phyloP scores from a whole-genome alignment of 768 basidiomycete species.

The Pulveroboletus sp. region DNA sequence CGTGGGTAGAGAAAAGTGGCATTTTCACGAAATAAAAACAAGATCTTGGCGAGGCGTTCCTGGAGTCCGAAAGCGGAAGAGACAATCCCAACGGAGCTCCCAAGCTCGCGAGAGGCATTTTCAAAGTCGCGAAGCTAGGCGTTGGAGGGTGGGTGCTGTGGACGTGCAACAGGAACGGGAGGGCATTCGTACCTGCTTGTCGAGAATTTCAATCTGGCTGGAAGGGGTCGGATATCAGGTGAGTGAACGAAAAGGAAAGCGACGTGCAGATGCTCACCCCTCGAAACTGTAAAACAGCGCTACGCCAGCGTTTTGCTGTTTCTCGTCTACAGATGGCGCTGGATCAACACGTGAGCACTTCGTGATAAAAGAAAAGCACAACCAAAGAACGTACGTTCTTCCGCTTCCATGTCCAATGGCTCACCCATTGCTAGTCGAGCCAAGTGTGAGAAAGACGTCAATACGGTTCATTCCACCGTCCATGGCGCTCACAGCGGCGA shows the following conservation, averaged over 20 bases:
- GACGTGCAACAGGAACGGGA: background rate
- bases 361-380: background rate
- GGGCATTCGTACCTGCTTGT: conserved; percentile 37
- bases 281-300: conserved; percentile 42
- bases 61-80: conserved; percentile 48
- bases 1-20: conserved; percentile 49
- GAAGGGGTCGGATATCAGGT: background rate
- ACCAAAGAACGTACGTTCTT: conserved; percentile 27
- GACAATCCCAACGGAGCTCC: conserved; percentile 51
- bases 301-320: conserved; percentile 43
- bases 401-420: conserved; percentile 35
- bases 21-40: conserved; percentile 50
- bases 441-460: background rate
- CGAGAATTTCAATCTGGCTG: conserved; percentile 44
- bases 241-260: background rate
- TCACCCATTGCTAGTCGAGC: conserved; percentile 23
- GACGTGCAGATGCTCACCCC: conserved; percentile 27
- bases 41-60: conserved; percentile 44
- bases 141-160: background rate
- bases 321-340: conserved; percentile 43
- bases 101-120: conserved; percentile 49
- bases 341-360: background rate
- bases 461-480: background rate
- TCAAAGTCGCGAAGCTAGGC: conserved; percentile 49
- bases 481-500: background rate